Base-by-base conservation (phyloP, 2,329 filamentous ascomycete genomes). In the Fusarium albidum region DNA sequence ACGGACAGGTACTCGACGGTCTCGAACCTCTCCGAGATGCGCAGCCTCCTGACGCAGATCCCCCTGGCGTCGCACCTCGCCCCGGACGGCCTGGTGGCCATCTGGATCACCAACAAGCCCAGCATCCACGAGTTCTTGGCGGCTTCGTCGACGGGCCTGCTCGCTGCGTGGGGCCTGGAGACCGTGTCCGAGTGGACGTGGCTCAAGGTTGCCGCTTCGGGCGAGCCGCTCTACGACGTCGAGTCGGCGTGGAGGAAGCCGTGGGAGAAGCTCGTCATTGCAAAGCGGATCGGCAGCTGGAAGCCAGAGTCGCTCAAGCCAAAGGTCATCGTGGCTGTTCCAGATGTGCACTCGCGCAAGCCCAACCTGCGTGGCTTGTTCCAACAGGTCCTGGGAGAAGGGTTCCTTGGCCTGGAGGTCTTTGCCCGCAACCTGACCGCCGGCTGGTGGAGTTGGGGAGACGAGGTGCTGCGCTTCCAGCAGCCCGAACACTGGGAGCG, bases 391-490 rank as follows among this genome's bases (percentile, higher is more conserved):
- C 65, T 90, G 25, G 75, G 76, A 1, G 59, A 66, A 3, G 70
- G 76, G 3, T 87, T 85, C 61, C 67, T 69, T 13, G 89, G 82
- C 3, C 75, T 93, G n/a, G 91, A 95, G 71, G 77, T 93, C 3
- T 95, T 94, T 74, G 88, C 90, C 2, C 80, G 91, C 49, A 85
- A 89, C 68, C 73, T 92, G 37, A 91, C 90, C 2, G 80, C 84
- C 8, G 88, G 88, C 0, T 94, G 91, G 90, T 90, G 86, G 82
- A 82, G 83, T 25, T 93, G 89, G 89, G 91, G 91, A 4, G 81
- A 92, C 62, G 86, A 94, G 65, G 87, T 84, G 9, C 71, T 91
- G 51, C 83, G 83, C 55, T 92, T 89, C 64, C 91, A 93, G 66
- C 78, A 80, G 53, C 70, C 78, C 7, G 74, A 79, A 31, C 73